These are phyloP conservation scores for Prosopis cineraria DNA, from an alignment of 306 rosid species.

Conservation along the genomic window DNA sequence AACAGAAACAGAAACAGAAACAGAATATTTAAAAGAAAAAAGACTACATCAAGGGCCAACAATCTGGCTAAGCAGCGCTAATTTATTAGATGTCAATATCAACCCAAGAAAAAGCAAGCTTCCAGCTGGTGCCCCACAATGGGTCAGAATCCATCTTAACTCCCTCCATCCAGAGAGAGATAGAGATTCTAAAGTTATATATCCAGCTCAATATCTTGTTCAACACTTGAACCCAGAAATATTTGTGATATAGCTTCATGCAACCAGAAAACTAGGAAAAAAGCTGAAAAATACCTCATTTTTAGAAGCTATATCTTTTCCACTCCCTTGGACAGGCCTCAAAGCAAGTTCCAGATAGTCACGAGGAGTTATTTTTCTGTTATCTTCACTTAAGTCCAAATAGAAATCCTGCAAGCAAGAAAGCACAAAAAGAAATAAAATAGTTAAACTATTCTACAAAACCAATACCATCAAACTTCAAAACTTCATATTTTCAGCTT, in stretches of 20 bases:
- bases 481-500: background rate
- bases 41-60: background rate
- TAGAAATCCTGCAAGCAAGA: constrained; percentile 1
- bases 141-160: background rate
- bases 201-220: background rate
- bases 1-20: no score
- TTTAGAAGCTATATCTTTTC: background rate
- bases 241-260: background rate
- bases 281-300: background rate
- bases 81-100: background rate
- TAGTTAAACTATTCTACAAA: background rate
- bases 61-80: background rate
- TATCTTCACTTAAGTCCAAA: background rate
- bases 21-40: background rate
- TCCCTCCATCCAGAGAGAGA: no score
- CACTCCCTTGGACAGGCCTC: constrained; percentile 7
- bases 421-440: background rate
- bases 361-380: constrained; percentile 7
- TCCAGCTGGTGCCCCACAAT: background rate
- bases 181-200: background rate
- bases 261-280: background rate
- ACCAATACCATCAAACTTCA: background rate
- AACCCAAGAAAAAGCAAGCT: background rate
- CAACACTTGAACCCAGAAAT: background rate
- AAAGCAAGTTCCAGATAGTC: constrained; percentile 10